A percentile compares a stretch with the other conserved stretches of the same genome.
Evolutionary conservation across 2,329 filamentous ascomycete species (phyloP).

Genomic region (Pochonia chlamydosporia): DNA sequence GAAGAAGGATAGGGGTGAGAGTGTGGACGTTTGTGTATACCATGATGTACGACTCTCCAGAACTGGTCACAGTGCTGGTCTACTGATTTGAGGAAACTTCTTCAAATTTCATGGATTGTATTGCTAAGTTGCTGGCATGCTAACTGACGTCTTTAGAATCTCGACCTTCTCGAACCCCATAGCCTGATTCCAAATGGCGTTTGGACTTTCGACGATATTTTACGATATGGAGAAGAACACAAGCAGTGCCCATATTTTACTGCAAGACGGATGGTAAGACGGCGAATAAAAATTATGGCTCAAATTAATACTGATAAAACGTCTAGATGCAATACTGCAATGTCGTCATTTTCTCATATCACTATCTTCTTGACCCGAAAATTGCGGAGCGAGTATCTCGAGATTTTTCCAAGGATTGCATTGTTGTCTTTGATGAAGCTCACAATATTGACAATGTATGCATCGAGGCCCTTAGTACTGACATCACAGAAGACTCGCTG

Average conservation of each 20-base stretch:
- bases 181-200: slow-evolving; percentile 92
- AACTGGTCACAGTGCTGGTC: no score
- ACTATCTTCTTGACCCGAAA: slow-evolving; percentile 95
- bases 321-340: slow-evolving; percentile 94
- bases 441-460: slow-evolving; percentile 99
- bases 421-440: slow-evolving; percentile 96
- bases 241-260: slow-evolving; percentile 99
- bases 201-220: slow-evolving; percentile 86
- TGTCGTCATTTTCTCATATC: slow-evolving; percentile 98
- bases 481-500: slow-evolving; percentile 91
- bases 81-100: no score
- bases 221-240: slow-evolving; percentile 86
- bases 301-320: slow-evolving; percentile 7
- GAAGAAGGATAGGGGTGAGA: slow-evolving; percentile 92
- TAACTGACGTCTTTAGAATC: slow-evolving; percentile 51
- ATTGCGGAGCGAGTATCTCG: slow-evolving; percentile 94
- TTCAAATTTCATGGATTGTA: no score
- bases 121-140: no score
- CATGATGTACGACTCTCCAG: slow-evolving; percentile 69
- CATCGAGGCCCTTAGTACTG: slow-evolving; percentile 94
- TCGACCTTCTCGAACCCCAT: slow-evolving; percentile 90
- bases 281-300: background rate
- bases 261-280: slow-evolving; percentile 78
- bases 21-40: slow-evolving; percentile 90
- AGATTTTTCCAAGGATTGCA: slow-evolving; percentile 95